Evolutionary conservation across 768 basidiomycete species (phyloP).

Genomic region (Russula earlei): DNA sequence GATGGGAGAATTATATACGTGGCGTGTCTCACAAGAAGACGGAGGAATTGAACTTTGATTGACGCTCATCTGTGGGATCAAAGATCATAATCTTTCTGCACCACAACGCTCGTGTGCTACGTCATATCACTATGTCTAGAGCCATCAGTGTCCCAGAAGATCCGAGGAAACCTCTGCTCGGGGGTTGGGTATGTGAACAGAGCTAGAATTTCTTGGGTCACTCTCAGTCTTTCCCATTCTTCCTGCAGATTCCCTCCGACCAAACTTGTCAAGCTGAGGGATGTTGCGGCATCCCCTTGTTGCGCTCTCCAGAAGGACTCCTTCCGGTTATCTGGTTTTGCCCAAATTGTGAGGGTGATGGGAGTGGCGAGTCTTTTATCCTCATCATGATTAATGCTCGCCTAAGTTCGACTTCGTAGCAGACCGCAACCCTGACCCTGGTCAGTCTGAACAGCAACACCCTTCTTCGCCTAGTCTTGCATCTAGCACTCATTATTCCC

Average conservation of each 20-base stretch:
- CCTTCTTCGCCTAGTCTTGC: slow-evolving; percentile 32
- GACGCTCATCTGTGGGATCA: too few species aligned
- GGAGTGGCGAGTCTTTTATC: slow-evolving; percentile 26
- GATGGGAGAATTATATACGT: too few species aligned
- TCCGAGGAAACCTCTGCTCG: slow-evolving; percentile 40
- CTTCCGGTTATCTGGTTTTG: slow-evolving; percentile 45
- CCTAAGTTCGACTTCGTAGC: neutral
- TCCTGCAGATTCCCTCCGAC: slow-evolving; percentile 45
- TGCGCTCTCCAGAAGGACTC: slow-evolving; percentile 54
- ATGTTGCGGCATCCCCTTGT: slow-evolving; percentile 55
- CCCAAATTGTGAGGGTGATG: slow-evolving; percentile 47
- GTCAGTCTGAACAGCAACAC: slow-evolving; percentile 5
- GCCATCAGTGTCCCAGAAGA: slow-evolving; percentile 48
- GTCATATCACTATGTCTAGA: slow-evolving; percentile 34
- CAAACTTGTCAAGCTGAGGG: slow-evolving; percentile 43
- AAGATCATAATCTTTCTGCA: too few species aligned
- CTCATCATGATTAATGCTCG: neutral
- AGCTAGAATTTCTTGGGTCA: too few species aligned
- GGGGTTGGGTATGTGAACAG: slow-evolving; percentile 18
- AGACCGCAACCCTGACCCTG: neutral
- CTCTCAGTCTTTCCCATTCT: slow-evolving; percentile 22
- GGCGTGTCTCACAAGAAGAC: too few species aligned
- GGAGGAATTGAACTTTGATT: too few species aligned
- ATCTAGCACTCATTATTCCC: slow-evolving; percentile 45
- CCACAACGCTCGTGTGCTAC: too few species aligned